Evolutionary conservation across 768 basidiomycete genomes (phyloP).

Genomic region (Tylopilus intermedius): DNA sequence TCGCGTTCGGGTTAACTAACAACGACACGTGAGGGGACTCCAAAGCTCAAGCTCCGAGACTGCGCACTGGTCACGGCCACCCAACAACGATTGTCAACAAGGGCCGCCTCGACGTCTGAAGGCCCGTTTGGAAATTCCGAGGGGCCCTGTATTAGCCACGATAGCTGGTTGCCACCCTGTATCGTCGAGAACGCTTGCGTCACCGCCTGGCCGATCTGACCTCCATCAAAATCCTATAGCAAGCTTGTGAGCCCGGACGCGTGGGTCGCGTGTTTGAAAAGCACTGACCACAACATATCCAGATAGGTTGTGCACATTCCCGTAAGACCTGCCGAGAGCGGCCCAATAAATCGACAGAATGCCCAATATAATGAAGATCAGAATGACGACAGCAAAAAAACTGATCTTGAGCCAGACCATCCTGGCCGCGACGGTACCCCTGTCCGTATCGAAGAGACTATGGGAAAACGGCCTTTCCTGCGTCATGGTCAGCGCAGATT

Average conservation of each 20-base stretch:
- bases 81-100: slow-evolving; percentile 53
- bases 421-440: slow-evolving; percentile 30
- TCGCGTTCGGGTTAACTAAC: slow-evolving; percentile 41
- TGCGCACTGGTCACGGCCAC: slow-evolving; percentile 48
- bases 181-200: slow-evolving; percentile 33
- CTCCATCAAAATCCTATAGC: slow-evolving; percentile 57
- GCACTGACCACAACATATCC: slow-evolving; percentile 55
- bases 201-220: slow-evolving; percentile 44
- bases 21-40: background rate
- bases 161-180: slow-evolving; percentile 32
- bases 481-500: slow-evolving; percentile 4
- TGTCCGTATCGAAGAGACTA: slow-evolving; percentile 26
- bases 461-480: slow-evolving; percentile 29
- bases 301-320: slow-evolving; percentile 36
- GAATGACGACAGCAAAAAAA: slow-evolving; percentile 30
- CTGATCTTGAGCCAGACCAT: slow-evolving; percentile 40
- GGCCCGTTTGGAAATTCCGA: slow-evolving; percentile 43
- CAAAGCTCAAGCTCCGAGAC: background rate
- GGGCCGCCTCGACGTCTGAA: slow-evolving; percentile 37
- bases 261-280: background rate
- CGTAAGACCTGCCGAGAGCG: slow-evolving; percentile 43
- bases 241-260: background rate
- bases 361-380: slow-evolving; percentile 42
- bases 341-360: slow-evolving; percentile 61
- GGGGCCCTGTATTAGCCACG: slow-evolving; percentile 43